Base-by-base conservation (phyloP, 2,329 filamentous ascomycete species). In the Peltaster fructicola region DNA sequence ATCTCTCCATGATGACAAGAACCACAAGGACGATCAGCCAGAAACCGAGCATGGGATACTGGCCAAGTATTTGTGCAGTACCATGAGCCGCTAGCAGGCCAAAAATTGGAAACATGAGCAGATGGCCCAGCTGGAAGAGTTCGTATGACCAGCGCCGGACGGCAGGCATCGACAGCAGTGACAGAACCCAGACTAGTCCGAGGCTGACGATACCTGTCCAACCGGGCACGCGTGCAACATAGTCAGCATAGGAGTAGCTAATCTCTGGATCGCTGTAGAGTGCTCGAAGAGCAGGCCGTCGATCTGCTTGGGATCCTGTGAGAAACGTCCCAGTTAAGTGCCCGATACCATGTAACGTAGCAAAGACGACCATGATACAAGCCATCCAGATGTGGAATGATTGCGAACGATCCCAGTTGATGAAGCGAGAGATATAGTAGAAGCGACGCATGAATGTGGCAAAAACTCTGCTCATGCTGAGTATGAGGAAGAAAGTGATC, bases 101-200 rank as follows among this genome's bases (percentile, higher is more conserved):
- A 14, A 69, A 59, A 11, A 69, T 61, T 6, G 63, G 65, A 20
- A 60, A 68, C 60, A 68, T 67, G 17, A 69, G 53, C 5, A 68
- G 32, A 33, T 69, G 65, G 0, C 57, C 60, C 1, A 67, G 46
- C 33, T 69, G 64, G 32, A 70, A 70, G 11, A 66, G 35, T 33
- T 70, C 61, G 25, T 68, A 68, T 33, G 54, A 63, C 52, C 56
- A 56, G 8, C 48, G 55, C 0, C 64, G 51, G 0, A 68, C 48
- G 15, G 49, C 50, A 0, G 65, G 63, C 32, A 63, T 56, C 27
- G 60, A 64, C 16, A 65, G 39, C 1, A 57, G 29, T 0, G 53
- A 53, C 1, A 68, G 48, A 0, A 56, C 34, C 30, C 60, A 68
- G 40, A 68, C 64, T 1, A 63, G 47, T 0, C 54, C 51, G 0